phyloP scores from a whole-genome alignment of 2,329 filamentous ascomycete species.

The Fusarium sambucinum region DNA sequence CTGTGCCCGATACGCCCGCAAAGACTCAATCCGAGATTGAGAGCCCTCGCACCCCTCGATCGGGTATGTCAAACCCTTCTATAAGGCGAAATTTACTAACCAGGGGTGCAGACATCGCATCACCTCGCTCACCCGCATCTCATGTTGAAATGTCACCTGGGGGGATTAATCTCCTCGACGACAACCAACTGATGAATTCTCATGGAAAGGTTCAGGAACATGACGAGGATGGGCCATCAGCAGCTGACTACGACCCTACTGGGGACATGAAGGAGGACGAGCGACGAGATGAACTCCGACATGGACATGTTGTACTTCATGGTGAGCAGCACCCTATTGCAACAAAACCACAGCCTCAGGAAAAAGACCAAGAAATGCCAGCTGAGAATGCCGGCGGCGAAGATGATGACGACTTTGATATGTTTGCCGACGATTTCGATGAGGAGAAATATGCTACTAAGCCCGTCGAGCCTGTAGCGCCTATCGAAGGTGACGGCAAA shows the following conservation, averaged over 20 bases:
- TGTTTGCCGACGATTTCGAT: conserved; percentile 88
- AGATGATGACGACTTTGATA: conserved; percentile 76
- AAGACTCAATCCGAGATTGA: conserved; percentile 48
- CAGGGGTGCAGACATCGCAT: conserved; percentile 51
- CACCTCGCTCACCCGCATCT: conserved; percentile 60
- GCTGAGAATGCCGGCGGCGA: conserved; percentile 45
- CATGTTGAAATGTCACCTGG: conserved; percentile 68
- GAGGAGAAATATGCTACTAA: conserved; percentile 73
- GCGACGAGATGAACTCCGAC: conserved; percentile 74
- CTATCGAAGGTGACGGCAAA: conserved; percentile 59
- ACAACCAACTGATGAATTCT: conserved; percentile 74
- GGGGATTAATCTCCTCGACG: conserved; percentile 73
- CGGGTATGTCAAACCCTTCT: conserved; percentile 55
- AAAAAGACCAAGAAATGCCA: conserved; percentile 46
- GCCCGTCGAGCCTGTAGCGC: conserved; percentile 51
- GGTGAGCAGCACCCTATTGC: conserved; percentile 55
- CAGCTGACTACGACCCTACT: conserved; percentile 91
- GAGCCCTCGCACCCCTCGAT: conserved; percentile 63
- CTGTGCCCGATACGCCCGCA: conserved; percentile 58
- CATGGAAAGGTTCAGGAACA: conserved; percentile 58
- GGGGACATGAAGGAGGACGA: conserved; percentile 89
- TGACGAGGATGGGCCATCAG: conserved; percentile 82
- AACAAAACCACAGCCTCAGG: conserved; percentile 44
- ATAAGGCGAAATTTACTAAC: conserved; percentile 40
- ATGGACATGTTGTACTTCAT: conserved; percentile 66